Evolutionary conservation across 2,329 filamentous ascomycete species (phyloP).

Genomic region (Colletotrichum melonis): DNA sequence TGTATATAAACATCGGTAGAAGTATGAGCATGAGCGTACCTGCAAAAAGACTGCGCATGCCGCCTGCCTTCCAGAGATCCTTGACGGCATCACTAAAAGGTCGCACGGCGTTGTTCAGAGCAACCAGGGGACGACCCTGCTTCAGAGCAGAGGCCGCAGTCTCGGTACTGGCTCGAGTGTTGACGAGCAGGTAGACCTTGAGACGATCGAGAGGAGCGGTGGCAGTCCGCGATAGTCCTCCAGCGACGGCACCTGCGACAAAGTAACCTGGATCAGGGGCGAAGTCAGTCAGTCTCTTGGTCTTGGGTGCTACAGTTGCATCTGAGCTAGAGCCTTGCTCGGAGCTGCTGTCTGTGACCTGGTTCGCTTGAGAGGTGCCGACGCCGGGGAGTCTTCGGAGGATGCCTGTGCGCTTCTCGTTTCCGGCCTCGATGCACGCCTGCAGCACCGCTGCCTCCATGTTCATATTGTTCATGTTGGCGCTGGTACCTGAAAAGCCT

Average conservation of each 20-base stretch:
- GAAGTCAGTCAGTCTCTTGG: conserved; percentile 72
- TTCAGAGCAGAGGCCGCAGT: conserved; percentile 75
- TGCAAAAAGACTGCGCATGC: conserved; percentile 90
- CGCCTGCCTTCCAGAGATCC: conserved; percentile 87
- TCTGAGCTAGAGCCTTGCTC: conserved; percentile 40
- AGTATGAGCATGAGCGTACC: conserved; percentile 64
- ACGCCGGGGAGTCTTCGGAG: conserved; percentile 41
- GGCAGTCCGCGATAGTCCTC: conserved; percentile 92
- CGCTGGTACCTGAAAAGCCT: conserved; percentile 16
- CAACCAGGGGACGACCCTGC: conserved; percentile 73
- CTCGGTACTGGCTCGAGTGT: conserved; percentile 73
- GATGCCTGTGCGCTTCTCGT: conserved; percentile 26
- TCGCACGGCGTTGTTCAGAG: conserved; percentile 72
- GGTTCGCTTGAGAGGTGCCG: conserved; percentile 46
- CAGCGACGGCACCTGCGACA: conserved; percentile 92
- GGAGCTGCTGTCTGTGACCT: conserved; percentile 32
- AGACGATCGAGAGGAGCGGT: conserved; percentile 96
- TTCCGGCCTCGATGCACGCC: conserved; percentile 17
- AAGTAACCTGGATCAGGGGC: conserved; percentile 97
- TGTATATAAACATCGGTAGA: no score
- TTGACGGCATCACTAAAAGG: conserved; percentile 80
- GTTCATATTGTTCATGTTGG: conserved; percentile 9
- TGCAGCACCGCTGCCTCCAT: conserved; percentile 34
- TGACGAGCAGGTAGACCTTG: conserved; percentile 97
- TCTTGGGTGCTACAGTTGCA: conserved; percentile 45